These are phyloP conservation scores for Petunia secreta DNA, from an alignment of 257 asterid species.

Conservation along the genomic window DNA sequence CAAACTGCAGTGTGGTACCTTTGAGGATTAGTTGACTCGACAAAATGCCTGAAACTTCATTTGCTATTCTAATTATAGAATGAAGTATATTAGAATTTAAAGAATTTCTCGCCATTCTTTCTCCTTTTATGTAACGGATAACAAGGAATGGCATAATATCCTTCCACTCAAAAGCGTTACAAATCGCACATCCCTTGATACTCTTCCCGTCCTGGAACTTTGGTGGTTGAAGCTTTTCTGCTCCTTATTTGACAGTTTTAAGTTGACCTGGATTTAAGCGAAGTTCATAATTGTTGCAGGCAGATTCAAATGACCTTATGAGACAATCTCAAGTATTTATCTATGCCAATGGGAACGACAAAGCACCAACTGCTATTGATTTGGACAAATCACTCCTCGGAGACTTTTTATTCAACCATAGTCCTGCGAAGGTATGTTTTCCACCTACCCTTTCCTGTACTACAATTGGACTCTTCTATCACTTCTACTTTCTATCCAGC, in stretches of 20 bases:
- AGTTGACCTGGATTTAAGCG: neutral
- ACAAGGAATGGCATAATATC: neutral
- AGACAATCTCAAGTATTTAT: conserved; percentile 75
- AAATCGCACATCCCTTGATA: neutral
- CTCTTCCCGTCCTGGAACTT: neutral
- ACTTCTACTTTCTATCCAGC: neutral
- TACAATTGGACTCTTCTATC: conserved; percentile 1
- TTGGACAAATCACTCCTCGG: conserved; percentile 72
- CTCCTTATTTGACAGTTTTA: conserved; percentile 19
- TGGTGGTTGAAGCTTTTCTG: neutral
- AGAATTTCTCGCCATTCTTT: neutral
- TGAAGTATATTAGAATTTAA: neutral
- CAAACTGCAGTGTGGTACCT: neutral
- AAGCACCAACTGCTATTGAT: conserved; percentile 91
- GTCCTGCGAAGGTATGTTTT: conserved; percentile 79
- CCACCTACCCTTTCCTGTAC: neutral
- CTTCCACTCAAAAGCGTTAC: neutral
- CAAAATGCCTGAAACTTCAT: conserved; percentile 15
- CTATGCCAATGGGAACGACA: conserved; percentile 81
- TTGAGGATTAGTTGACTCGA: neutral
- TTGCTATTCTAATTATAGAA: conserved; percentile 8
- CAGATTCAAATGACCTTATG: conserved; percentile 82
- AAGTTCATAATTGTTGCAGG: conserved; percentile 51
- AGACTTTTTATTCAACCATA: conserved; percentile 90
- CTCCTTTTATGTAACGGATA: neutral